A percentile compares a stretch with the other conserved stretches of the same genome.
phyloP scores from a whole-genome alignment of 2,329 filamentous ascomycete species.

The Monosporascus sp. region DNA sequence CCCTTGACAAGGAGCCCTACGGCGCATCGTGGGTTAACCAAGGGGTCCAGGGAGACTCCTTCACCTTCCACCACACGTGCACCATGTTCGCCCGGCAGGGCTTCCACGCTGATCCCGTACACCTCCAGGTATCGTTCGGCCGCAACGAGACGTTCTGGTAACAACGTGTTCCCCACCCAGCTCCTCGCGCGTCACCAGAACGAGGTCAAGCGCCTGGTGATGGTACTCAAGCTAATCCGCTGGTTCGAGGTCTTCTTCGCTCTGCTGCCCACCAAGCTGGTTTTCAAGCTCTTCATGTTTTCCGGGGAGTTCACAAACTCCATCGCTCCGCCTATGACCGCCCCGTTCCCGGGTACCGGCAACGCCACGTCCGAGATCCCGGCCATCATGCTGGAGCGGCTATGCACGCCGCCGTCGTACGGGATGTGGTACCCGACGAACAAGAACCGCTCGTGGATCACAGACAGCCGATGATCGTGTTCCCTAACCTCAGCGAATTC shows the following conservation, averaged over 20 bases:
- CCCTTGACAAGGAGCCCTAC: constrained; percentile 51
- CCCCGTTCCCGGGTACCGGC: constrained; percentile 29
- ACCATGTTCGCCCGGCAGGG: constrained; percentile 55
- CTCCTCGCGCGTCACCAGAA: constrained; percentile 45
- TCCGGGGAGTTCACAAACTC: constrained; percentile 28
- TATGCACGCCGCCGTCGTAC: constrained; percentile 42
- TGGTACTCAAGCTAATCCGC: constrained; percentile 45
- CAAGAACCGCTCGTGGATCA: constrained; percentile 33
- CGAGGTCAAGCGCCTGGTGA: constrained; percentile 44
- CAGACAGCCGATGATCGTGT: constrained; percentile 54
- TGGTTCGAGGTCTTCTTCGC: constrained; percentile 51
- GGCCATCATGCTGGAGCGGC: constrained; percentile 28
- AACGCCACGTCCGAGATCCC: constrained; percentile 30
- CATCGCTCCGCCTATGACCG: constrained; percentile 31
- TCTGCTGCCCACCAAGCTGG: constrained; percentile 37
- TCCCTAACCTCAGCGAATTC: constrained; percentile 51
- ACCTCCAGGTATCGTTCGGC: constrained; percentile 51
- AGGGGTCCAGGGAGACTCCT: constrained; percentile 54
- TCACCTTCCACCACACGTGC: constrained; percentile 56
- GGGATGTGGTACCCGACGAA: constrained; percentile 52
- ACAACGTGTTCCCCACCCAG: constrained; percentile 50
- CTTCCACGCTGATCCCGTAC: constrained; percentile 48
- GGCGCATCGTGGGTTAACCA: constrained; percentile 61
- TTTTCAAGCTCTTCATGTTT: constrained; percentile 26
- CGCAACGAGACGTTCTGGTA: constrained; percentile 53